phyloP scores from a whole-genome alignment of 805 yeast species.

The Monosporozyma unispora region DNA sequence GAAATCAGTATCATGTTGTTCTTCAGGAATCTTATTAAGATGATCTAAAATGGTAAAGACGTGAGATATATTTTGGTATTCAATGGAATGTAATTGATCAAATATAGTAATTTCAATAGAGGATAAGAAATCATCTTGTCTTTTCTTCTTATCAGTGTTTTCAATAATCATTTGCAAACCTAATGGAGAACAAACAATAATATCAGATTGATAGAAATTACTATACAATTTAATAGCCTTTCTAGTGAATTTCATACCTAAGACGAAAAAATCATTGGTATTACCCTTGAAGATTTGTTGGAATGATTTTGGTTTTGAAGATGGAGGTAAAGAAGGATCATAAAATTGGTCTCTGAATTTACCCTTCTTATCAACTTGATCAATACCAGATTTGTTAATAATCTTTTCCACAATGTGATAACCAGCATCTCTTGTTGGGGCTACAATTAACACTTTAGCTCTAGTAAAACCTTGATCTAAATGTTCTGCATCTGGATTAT shows the following conservation, averaged over 20 bases:
- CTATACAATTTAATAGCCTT: slow-evolving; percentile 79
- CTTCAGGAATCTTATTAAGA: slow-evolving; percentile 67
- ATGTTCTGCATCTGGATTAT: slow-evolving; percentile 46
- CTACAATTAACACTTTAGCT: slow-evolving; percentile 72
- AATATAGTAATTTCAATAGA: slow-evolving; percentile 76
- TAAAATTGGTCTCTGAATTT: slow-evolving; percentile 66
- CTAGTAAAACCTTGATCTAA: slow-evolving; percentile 95
- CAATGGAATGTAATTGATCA: slow-evolving; percentile 78
- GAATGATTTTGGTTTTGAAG: slow-evolving; percentile 75
- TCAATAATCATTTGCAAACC: slow-evolving; percentile 78
- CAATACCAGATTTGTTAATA: slow-evolving; percentile 53
- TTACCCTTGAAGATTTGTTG: slow-evolving; percentile 75
- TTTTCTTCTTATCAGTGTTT: slow-evolving; percentile 43
- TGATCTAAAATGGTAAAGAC: slow-evolving; percentile 60
- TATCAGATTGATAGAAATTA: slow-evolving; percentile 74
- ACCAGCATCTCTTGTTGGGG: slow-evolving; percentile 79
- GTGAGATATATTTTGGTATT: slow-evolving; percentile 92
- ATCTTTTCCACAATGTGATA: slow-evolving; percentile 57
- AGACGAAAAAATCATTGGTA: slow-evolving; percentile 80
- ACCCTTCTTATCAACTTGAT: slow-evolving; percentile 71
- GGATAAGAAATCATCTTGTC: slow-evolving; percentile 73
- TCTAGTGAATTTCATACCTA: slow-evolving; percentile 87
- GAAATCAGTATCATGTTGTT: slow-evolving; percentile 79
- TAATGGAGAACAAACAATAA: slow-evolving; percentile 84
- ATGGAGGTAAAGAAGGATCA: slow-evolving; percentile 38